Conservation (phyloP, 768 basidiomycete species). For the Rhizopogon salebrosus region DNA sequence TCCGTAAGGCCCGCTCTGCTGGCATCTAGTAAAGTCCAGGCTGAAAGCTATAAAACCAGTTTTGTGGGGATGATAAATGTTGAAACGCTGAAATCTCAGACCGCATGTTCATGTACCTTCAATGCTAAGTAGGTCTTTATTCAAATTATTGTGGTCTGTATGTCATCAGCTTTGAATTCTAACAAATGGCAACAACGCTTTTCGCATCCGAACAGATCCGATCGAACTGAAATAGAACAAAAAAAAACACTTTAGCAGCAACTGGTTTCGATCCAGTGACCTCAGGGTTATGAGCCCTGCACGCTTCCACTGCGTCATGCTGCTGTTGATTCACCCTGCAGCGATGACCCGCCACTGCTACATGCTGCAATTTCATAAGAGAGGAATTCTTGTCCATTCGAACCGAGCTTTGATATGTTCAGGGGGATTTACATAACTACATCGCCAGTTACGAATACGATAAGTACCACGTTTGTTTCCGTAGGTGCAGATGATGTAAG, state of each 20-base stretch:
- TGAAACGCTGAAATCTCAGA: too few species aligned
- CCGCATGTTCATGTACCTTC: too few species aligned
- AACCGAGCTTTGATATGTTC: too few species aligned
- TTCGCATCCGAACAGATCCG: background rate
- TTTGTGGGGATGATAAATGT: background rate
- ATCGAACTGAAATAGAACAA: background rate
- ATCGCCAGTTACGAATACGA: too few species aligned
- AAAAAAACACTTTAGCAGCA: conserved; percentile 16
- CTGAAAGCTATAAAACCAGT: background rate
- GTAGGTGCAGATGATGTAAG: too few species aligned
- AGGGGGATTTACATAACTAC: too few species aligned
- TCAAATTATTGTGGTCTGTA: background rate
- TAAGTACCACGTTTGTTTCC: too few species aligned
- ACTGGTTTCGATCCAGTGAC: conserved; percentile 28
- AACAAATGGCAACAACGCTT: conserved; percentile 7
- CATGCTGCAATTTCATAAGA: too few species aligned
- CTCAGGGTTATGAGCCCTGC: conserved; percentile 25
- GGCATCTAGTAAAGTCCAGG: background rate
- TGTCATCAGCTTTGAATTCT: background rate
- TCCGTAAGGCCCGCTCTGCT: background rate
- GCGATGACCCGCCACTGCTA: too few species aligned
- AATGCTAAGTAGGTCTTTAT: too few species aligned
- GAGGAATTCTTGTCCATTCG: too few species aligned
- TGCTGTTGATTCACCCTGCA: conserved; percentile 9
- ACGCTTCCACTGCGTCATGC: conserved; percentile 26